Base-by-base conservation (phyloP, 495 filamentous ascomycete genomes). In the Xylona heveae region DNA sequence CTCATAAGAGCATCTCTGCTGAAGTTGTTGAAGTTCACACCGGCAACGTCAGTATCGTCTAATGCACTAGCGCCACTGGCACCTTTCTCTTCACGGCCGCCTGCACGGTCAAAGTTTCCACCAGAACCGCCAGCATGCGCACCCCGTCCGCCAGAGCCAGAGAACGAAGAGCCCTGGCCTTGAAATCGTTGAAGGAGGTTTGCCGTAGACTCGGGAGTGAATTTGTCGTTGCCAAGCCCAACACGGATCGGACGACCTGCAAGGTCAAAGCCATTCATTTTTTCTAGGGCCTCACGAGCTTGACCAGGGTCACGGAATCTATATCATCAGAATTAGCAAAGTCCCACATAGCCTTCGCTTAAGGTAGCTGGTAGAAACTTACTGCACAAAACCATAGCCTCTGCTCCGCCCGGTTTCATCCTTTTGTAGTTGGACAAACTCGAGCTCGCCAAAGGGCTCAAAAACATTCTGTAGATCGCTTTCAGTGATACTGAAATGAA, bases 171-270 rank as follows among this genome's bases (percentile, higher is more conserved):
- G 51, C 90, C 90, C 64, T 77, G 73, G 45, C 73, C 69, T 55
- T 79, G 74, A 59, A 85, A 81, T 48, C 83, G 79, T 62, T 83
- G 83, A 36, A 88, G 56, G 40, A 90, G 69, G 54, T 78, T 81
- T 45, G 79, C 76, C 53, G 78, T 93, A 53, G 83, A 85, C 59
- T 94, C 88, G 41, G 83, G 78, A 60, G 88, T 95, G 56, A 95
- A 99, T 77, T 95, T 95, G 78, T 99, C 90, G 61, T 92, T 99
- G 57, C 90, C 90, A 63, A 99, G 82, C 53, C 90, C 90, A 57
- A 99, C 90, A 47, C 90, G 80, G 48, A 99, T 95, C 34, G 80
- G 81, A 46, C 90, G 83, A 57, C 84, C 84, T 48, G 85, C 90
- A 48, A 99, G 77, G 53, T 95, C 90, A 59, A 93, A 99, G 30